Conservation (phyloP, 768 basidiomycete genomes). For the Pulveroboletus sp. region DNA sequence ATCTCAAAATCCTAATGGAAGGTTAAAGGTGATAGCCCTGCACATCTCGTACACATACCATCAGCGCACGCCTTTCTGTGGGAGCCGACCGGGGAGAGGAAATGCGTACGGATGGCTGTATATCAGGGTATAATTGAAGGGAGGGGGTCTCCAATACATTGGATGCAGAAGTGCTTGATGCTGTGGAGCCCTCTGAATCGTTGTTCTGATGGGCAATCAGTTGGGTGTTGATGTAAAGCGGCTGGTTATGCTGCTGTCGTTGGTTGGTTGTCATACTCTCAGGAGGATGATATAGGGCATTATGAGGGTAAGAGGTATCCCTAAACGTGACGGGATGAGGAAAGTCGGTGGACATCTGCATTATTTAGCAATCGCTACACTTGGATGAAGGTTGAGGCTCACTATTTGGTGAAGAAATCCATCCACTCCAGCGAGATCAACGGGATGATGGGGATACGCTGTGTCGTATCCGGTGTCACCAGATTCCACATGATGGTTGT, state of each 20-base stretch:
- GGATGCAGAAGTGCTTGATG: slow-evolving; percentile 11
- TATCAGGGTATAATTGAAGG: neutral
- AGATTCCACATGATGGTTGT: neutral
- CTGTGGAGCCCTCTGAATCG: slow-evolving; percentile 17
- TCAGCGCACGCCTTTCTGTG: neutral
- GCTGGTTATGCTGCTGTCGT: slow-evolving; percentile 6
- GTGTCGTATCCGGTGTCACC: neutral
- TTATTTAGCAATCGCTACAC: slow-evolving; percentile 1
- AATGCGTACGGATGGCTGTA: slow-evolving; percentile 3
- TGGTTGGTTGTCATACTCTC: neutral
- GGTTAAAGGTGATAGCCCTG: neutral
- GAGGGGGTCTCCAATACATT: slow-evolving; percentile 10
- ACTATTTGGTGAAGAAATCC: slow-evolving; percentile 3
- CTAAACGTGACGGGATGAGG: neutral
- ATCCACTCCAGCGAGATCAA: neutral
- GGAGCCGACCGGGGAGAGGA: slow-evolving; percentile 12
- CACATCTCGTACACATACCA: slow-evolving; percentile 7
- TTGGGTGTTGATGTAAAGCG: slow-evolving; percentile 22
- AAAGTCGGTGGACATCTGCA: slow-evolving; percentile 5
- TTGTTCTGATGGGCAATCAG: slow-evolving; percentile 1
- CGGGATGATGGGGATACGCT: neutral
- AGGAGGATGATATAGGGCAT: neutral
- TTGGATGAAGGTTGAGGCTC: slow-evolving; percentile 2
- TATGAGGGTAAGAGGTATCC: neutral
- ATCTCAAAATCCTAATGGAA: slow-evolving; percentile 12